A percentile compares a stretch with the other conserved stretches of the same genome.
Conservation (phyloP, 371 early-diverging fungal genomes). For the Parasitella parasitica region DNA sequence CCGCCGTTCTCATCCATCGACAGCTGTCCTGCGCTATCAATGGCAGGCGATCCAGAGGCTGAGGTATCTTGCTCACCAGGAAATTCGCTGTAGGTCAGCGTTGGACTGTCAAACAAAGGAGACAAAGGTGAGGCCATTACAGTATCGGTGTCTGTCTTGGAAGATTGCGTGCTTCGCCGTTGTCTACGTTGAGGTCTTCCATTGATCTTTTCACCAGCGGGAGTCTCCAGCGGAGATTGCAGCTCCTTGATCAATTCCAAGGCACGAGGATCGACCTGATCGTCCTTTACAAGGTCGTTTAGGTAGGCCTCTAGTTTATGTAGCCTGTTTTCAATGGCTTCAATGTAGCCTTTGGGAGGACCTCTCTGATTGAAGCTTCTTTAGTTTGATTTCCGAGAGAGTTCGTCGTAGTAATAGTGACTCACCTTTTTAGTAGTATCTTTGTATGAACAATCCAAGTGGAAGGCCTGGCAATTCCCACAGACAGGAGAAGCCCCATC, state of each 20-base stretch:
- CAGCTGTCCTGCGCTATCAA: conserved; percentile 37
- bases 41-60: background rate
- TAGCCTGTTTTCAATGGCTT: conserved; percentile 67
- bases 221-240: conserved; percentile 45
- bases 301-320: conserved; percentile 59
- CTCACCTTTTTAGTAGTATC: conserved; percentile 49
- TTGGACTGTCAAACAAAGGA: conserved; percentile 10
- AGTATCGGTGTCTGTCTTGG: background rate
- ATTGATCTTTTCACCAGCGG: conserved; percentile 42
- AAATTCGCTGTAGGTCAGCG: conserved; percentile 8
- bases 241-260: conserved; percentile 55
- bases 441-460: conserved; percentile 42
- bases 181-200: conserved; percentile 37
- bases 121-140: background rate
- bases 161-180: background rate
- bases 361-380: conserved; percentile 40
- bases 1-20: conserved; percentile 50
- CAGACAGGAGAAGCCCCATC: conserved; percentile 58
- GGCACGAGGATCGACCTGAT: conserved; percentile 48
- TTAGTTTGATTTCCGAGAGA: background rate
- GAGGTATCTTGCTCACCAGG: background rate
- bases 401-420: background rate
- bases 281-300: conserved; percentile 35
- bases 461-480: conserved; percentile 44
- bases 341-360: conserved; percentile 74